Conservation (phyloP, 768 basidiomycete species). For the Suillus tomentosus region DNA sequence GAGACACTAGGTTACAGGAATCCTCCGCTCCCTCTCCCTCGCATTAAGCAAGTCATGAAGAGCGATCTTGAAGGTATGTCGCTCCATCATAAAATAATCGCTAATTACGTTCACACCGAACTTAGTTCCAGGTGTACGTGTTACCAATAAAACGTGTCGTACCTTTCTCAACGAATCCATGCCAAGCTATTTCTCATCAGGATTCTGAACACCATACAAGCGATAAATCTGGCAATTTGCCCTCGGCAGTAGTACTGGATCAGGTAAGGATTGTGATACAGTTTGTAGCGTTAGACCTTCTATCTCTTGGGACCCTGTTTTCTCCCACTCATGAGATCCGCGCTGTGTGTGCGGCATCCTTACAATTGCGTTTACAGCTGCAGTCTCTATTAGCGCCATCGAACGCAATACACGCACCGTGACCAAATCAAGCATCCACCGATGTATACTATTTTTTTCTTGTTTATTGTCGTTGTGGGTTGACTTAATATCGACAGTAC, state of each 20-base stretch:
- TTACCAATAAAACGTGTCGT: background rate
- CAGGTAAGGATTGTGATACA: slow-evolving; percentile 19
- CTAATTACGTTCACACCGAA: slow-evolving; percentile 31
- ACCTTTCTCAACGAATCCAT: slow-evolving; percentile 3
- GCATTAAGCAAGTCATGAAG: slow-evolving; percentile 99
- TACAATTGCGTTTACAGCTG: slow-evolving; percentile 11
- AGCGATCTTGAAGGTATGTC: slow-evolving; percentile 85
- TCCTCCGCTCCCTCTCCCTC: slow-evolving; percentile 85
- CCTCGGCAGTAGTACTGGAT: slow-evolving; percentile 27
- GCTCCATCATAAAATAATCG: slow-evolving; percentile 6
- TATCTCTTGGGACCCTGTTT: background rate
- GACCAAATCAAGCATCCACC: background rate
- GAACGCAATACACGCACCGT: slow-evolving; percentile 12
- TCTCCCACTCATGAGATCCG: slow-evolving; percentile 21
- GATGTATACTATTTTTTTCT: background rate
- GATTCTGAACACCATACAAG: slow-evolving; percentile 26
- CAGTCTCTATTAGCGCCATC: slow-evolving; percentile 12
- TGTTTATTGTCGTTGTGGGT: background rate
- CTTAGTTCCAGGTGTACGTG: slow-evolving; percentile 28
- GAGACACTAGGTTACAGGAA: slow-evolving; percentile 88
- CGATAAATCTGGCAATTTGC: slow-evolving; percentile 19
- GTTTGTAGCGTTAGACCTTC: slow-evolving; percentile 2
- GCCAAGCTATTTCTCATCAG: slow-evolving; percentile 25
- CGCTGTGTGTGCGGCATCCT: slow-evolving; percentile 9
- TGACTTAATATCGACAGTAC: no score